These are phyloP conservation scores for Paulownia fortunei DNA, from an alignment of 257 asterid genomes.

Conservation along the genomic window DNA sequence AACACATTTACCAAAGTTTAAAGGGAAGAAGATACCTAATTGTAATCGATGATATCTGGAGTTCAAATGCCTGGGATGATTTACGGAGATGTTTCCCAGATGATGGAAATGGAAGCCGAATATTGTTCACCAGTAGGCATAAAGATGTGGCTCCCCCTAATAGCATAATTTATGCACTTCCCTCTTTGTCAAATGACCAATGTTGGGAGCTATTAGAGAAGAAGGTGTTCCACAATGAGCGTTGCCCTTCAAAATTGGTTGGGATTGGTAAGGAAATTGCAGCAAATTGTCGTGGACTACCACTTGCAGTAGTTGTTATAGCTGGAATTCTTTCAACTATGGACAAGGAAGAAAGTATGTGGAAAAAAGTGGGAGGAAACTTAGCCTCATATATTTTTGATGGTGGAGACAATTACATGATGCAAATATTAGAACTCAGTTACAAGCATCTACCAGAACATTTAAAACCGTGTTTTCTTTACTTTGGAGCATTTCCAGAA, in stretches of 20 bases:
- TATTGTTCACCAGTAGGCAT: slow-evolving; percentile 27
- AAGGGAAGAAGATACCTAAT: slow-evolving; percentile 31
- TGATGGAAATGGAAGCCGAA: too few species aligned
- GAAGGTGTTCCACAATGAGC: slow-evolving; percentile 19
- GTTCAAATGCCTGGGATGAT: slow-evolving; percentile 24
- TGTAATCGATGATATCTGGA: slow-evolving; percentile 42
- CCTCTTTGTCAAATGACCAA: background rate
- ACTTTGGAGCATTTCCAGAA: slow-evolving; percentile 24
- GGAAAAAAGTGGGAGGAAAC: slow-evolving; percentile 21
- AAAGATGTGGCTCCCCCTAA: background rate
- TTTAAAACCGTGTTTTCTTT: slow-evolving; percentile 28
- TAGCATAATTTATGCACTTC: background rate
- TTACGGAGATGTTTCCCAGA: background rate
- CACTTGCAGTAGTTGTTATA: slow-evolving; percentile 32
- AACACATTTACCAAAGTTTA: slow-evolving; percentile 25
- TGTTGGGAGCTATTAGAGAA: slow-evolving; percentile 30
- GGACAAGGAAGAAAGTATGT: background rate
- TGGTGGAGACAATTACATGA: background rate
- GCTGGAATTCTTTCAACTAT: slow-evolving; percentile 29
- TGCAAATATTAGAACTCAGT: slow-evolving; percentile 27
- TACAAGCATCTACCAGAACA: slow-evolving; percentile 26
- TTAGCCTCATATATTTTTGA: background rate
- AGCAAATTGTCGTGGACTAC: slow-evolving; percentile 20
- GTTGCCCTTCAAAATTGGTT: slow-evolving; percentile 24
- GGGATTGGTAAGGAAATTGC: slow-evolving; percentile 15